A percentile compares a stretch with the other conserved stretches of the same genome.
Conservation (phyloP, 139 green algal genomes). For the Chlorella sorokiniana region DNA sequence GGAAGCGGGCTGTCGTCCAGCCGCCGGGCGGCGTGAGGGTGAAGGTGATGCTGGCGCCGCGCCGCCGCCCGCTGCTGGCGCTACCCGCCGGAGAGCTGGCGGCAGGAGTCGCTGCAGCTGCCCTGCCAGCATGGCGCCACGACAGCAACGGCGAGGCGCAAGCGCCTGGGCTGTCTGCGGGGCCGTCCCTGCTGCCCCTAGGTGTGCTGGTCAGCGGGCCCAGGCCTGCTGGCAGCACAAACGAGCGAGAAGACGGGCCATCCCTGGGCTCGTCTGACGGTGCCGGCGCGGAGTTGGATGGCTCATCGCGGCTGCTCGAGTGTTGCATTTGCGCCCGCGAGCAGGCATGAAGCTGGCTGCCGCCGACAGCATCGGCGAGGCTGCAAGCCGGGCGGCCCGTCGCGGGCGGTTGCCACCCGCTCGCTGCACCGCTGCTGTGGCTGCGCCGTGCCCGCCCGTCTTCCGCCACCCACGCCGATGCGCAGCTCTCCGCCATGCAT, state of each 20-base stretch:
- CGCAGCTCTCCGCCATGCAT: slow-evolving; percentile 30
- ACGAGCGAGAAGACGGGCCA: not conserved
- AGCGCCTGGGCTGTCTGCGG: not conserved
- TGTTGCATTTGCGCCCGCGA: not conserved
- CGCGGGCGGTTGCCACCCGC: not conserved
- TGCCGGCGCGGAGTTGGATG: too few relatives aligned
- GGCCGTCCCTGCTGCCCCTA: not conserved
- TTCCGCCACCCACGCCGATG: not conserved
- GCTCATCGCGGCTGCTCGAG: too few relatives aligned
- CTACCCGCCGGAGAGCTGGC: not conserved
- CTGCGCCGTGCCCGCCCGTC: not conserved
- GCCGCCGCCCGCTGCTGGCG: not conserved
- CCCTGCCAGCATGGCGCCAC: not conserved
- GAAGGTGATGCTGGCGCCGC: not conserved
- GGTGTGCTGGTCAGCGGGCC: not conserved
- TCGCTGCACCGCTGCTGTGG: not conserved
- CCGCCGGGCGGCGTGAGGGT: slow-evolving; percentile 1
- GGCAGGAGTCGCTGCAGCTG: not conserved
- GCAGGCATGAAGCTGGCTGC: slow-evolving; percentile 13
- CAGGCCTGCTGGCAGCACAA: not conserved
- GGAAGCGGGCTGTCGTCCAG: slow-evolving; percentile 8
- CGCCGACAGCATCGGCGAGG: slow-evolving; percentile 18
- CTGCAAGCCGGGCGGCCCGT: slow-evolving; percentile 3
- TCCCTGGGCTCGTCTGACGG: too few relatives aligned
- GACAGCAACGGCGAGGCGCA: too few relatives aligned